Percentiles rank a stretch among this genome's conserved stretches.
Conservation (phyloP, 2,329 filamentous ascomycete genomes). For the Lasiodiplodia theobromae region DNA sequence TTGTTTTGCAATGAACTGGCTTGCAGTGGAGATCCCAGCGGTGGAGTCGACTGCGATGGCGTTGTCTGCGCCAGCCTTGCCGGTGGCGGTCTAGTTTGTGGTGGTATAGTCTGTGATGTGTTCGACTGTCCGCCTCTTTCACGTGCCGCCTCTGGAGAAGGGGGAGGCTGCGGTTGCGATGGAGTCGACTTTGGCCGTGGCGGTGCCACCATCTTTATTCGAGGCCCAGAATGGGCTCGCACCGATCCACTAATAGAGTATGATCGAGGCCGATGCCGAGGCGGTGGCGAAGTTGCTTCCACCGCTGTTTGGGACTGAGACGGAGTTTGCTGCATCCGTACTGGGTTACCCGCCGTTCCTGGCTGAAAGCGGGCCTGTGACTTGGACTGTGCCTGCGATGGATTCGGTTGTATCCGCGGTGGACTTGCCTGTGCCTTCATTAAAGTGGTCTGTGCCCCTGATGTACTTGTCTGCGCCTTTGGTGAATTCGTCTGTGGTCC, state of each 20-base stretch:
- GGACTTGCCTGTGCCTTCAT: too few relatives aligned
- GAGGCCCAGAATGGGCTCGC: background rate
- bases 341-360: background rate
- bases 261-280: background rate
- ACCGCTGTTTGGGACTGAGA: background rate
- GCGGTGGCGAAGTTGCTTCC: background rate
- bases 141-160: background rate
- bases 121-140: background rate
- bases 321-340: background rate
- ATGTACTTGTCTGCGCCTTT: too few relatives aligned
- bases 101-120: too few relatives aligned
- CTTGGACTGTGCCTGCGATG: too few relatives aligned
- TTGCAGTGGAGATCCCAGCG: too few relatives aligned
- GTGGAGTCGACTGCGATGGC: too few relatives aligned
- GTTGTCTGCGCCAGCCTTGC: too few relatives aligned
- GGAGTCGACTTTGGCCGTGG: background rate
- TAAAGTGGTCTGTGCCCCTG: too few relatives aligned
- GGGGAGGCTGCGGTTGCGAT: background rate
- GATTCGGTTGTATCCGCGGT: too few relatives aligned
- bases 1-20: too few relatives aligned
- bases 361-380: background rate
- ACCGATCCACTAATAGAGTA: background rate
- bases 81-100: background rate
- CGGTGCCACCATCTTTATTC: background rate
- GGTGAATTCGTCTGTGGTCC: too few relatives aligned